Conservation (phyloP, 2,329 filamentous ascomycete species). For the Aspergillus spinulosporus region DNA sequence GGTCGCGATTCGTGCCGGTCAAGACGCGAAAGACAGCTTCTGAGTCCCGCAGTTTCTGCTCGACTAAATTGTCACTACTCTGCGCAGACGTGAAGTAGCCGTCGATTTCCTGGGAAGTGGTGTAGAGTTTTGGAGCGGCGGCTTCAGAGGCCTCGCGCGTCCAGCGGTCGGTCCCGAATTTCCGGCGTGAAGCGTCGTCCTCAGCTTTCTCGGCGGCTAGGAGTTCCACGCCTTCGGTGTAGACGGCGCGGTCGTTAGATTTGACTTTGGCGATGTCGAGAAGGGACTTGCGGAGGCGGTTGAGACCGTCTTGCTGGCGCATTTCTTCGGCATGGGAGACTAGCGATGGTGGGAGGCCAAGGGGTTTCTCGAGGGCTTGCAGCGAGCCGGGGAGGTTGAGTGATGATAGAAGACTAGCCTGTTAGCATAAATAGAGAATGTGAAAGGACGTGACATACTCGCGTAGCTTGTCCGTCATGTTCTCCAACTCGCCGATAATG, state of each 20-base stretch:
- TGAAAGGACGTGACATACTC: conserved; percentile 48
- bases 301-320: conserved; percentile 82
- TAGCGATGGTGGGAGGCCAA: conserved; percentile 81
- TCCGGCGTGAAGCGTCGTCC: conserved; percentile 71
- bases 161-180: conserved; percentile 89
- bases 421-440: conserved; percentile 17
- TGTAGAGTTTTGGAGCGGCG: conserved; percentile 72
- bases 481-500: conserved; percentile 81
- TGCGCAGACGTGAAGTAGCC: conserved; percentile 77
- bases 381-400: conserved; percentile 88
- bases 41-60: conserved; percentile 74
- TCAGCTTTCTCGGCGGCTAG: conserved; percentile 79
- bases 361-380: conserved; percentile 90
- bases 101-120: conserved; percentile 74
- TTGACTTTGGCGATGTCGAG: conserved; percentile 91
- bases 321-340: conserved; percentile 92
- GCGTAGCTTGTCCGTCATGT: conserved; percentile 75
- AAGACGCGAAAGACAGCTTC: conserved; percentile 75
- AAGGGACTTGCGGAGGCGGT: conserved; percentile 74
- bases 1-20: conserved; percentile 72
- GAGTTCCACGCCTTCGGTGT: conserved; percentile 78
- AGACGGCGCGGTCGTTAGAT: conserved; percentile 71
- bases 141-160: conserved; percentile 65
- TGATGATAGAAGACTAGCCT: conserved; percentile 63
- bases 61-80: conserved; percentile 68